Evolutionary conservation across 805 yeast genomes (phyloP), one percentile per base, ranked within the genome.

Genomic region (Cyberlindnera mrakii): DNA sequence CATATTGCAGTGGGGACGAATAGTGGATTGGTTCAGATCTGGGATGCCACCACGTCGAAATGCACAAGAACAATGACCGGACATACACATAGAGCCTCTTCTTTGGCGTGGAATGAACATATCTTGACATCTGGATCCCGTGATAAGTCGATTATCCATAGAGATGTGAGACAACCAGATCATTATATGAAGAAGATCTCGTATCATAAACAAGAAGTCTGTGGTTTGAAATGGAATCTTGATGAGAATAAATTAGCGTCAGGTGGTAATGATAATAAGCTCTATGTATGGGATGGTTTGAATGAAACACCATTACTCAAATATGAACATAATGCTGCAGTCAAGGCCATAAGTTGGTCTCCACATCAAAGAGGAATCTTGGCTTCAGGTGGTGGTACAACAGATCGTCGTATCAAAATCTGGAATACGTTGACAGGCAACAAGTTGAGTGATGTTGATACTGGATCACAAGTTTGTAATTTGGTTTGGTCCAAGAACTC

Each of bases 351-450:
- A 41, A 86, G 96, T 2, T 93, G 99, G 99, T 85, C 95, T 1
- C 98, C 99, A 3, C 98, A 93, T 59, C 96, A 88, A 59, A 70
- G 97, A 43, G 97, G 98, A 1, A 74, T 90, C 3, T 63, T 93
- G 43, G 98, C 98, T 1, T 78, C 93, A 2, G 99, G 99, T 14
- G 99, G 99, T 16, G 99, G 99, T 31, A 89, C 98, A 0, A 90
- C 95, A 1, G 99, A 93, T 63, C 79, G 91, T 44, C 75, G 82
- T 33, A 83, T 93, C 53, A 86, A 90, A 62, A 79, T 89, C 19
- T 93, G 98, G 98, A 93, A 90, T 61, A 84, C 96, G 0, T 65
- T 81, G 36, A 85, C 84, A 7, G 96, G 96, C 1, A 61, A 72
- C 19, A 77, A 82, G 45, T 58, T 86, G 11, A 76, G 79, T 54